Percentiles rank a stretch among this genome's conserved stretches.
Evolutionary conservation across 2,329 filamentous ascomycete genomes (phyloP).

Genomic region (Teratosphaeriaceae sp.): DNA sequence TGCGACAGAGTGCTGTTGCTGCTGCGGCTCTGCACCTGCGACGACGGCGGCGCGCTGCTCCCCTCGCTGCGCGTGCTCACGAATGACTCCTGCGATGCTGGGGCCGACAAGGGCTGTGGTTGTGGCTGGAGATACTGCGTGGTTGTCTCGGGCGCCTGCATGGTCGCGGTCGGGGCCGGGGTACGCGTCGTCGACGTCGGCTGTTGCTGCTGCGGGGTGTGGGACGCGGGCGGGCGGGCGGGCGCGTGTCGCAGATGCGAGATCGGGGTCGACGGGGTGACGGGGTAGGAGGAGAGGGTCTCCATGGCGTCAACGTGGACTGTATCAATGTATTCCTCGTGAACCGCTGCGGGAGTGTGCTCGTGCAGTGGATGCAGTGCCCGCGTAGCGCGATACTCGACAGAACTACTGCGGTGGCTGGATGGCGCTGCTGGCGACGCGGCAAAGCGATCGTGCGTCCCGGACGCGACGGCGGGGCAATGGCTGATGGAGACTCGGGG

Average conservation of each 20-base stretch:
- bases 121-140: slow-evolving; percentile 44
- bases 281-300: slow-evolving; percentile 9
- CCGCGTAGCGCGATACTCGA: neutral
- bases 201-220: slow-evolving; percentile 9
- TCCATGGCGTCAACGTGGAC: no score
- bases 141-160: slow-evolving; percentile 38
- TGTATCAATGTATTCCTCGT: neutral
- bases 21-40: slow-evolving; percentile 52
- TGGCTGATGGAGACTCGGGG: no score
- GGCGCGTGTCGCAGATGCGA: slow-evolving; percentile 8
- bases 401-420: neutral
- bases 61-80: slow-evolving; percentile 19
- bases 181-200: slow-evolving; percentile 34
- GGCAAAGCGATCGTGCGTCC: no score
- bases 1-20: slow-evolving; percentile 25
- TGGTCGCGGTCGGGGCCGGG: slow-evolving; percentile 65
- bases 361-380: no score
- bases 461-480: no score
- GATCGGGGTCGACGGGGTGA: slow-evolving; percentile 11
- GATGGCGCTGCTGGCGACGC: no score
- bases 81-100: slow-evolving; percentile 26
- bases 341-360: no score
- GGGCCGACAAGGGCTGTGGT: slow-evolving; percentile 19
- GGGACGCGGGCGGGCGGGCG: slow-evolving; percentile 6
- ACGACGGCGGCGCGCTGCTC: slow-evolving; percentile 14